Base-by-base conservation (phyloP, 1,284 basidiomycete genomes). In the Trametes polyzona region DNA sequence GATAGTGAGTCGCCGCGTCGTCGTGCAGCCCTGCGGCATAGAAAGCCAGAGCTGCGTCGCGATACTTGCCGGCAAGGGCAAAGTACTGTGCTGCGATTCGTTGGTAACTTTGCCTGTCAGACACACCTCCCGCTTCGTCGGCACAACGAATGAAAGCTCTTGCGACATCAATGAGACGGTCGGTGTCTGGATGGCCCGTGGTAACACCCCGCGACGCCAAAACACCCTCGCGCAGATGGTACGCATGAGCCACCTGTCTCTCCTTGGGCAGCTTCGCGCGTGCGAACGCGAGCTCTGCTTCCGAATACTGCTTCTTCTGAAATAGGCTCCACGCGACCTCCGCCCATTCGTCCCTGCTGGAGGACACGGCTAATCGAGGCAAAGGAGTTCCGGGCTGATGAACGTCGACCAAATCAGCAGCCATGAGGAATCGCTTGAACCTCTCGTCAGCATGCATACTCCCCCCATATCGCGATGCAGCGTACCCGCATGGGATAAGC, bases 201-300 rank as follows among this genome's bases (percentile, higher is more conserved):
- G 37, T 6, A 12, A 14, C 8, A 14, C 9, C 17, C 17, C 26
- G 30, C 17, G 62, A 65, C 6, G 47, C 35, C 8, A 71, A 69
- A 14, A 79, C 81, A 4, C 69, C 53, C 55, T 79, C 73, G 37
- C 82, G 74, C 8, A 78, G 71, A 17, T 73, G 66, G 59, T 77
- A 83, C 0, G 82, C 81, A 3, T 73, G 51, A 0, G 80, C 74
- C 7, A 88, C 76, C 1, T 71, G 74, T 3, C 69, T 76, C 65
- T 85, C 77, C 11, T 76, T 74, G 0, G 62, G 69, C 29, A 76
- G 66, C 1, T 59, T 69, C 3, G 88, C 88, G 19, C 82, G 78
- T 50, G 82, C 76, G 56, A 83, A 91, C 57, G 84, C 86, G 51
- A 83, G 77, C 69, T 78, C 82, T 0, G 89, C 86, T 62, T 88